Base-by-base conservation (phyloP, 2,329 filamentous ascomycete genomes). In the Pseudocercospora macadamiae region DNA sequence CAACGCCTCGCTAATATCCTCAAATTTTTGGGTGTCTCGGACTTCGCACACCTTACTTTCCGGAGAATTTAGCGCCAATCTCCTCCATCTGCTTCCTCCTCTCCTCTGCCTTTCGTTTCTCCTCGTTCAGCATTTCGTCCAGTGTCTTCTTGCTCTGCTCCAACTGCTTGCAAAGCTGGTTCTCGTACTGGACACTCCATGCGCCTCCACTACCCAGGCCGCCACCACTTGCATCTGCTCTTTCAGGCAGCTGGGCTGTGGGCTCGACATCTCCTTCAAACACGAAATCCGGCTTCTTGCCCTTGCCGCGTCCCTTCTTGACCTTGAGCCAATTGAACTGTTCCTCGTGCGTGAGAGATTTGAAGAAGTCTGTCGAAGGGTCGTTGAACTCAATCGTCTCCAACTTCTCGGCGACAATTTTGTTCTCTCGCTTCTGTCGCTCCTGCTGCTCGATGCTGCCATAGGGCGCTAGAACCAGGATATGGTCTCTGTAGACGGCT, bases 311-410 rank as follows among this genome's bases (percentile, higher is more conserved):
- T 36, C 83, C 84, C 66, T 84, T 86, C 39, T 83, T 84, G 55
- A 82, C 82, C 70, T 71, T 76, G 63, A 79, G 75, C 63, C 81
- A 79, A 53, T 77, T 75, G 69, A 77, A 80, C 62, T 83, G 85
- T 23, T 87, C 85, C 61, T 90, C 90, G 4, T 83, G 82, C 2
- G 92, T 97, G 61, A 99, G 81, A 25, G 91, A 81, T 63, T 96
- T 91, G 76, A 91, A 97, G 71, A 99, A 93, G 45, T 89, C 86
- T 75, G 96, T 91, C 68, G 92, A 95, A 0, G 95, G 95, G 75
- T 99, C 95, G 77, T 96, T 97, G 82, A 99, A 99, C 51, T 97
- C 84, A 65, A 97, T 89, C 71, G 96, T 92, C 75, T 99, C 95
- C 72, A 97, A 91, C 59, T 86, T 88, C 83, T 95, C 93, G 51